Evolutionary conservation across 176 grass and related monocot genomes (phyloP).

Genomic region (Musa beccarii): DNA sequence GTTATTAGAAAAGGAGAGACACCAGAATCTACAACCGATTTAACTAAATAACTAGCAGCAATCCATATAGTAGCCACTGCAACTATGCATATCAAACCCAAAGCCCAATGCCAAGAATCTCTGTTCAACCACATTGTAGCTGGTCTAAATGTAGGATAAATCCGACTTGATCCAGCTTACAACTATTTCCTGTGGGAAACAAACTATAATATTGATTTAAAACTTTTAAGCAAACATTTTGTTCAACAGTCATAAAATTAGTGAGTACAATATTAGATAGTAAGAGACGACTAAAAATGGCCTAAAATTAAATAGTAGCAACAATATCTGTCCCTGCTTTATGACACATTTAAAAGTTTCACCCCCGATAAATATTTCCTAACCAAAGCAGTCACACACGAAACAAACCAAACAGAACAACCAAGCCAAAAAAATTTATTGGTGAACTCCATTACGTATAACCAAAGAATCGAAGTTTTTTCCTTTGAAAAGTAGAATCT

Average conservation of each 20-base stretch:
- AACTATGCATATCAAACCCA: conserved; percentile 83
- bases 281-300: too few species aligned
- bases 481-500: too few species aligned
- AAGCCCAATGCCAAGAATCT: conserved; percentile 58
- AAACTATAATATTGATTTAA: not conserved
- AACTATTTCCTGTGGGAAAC: not conserved
- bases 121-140: conserved; percentile 15
- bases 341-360: too few species aligned
- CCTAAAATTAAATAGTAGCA: too few species aligned
- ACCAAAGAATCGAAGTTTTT: too few species aligned
- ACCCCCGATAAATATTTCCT: too few species aligned
- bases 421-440: too few species aligned
- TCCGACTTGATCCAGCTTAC: not conserved
- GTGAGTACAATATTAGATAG: too few species aligned
- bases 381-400: too few species aligned
- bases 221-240: not conserved
- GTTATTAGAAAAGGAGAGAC: conserved; percentile 95
- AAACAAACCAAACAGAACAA: too few species aligned
- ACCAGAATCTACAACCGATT: conserved; percentile 83
- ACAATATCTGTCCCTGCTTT: too few species aligned
- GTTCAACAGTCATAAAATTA: not conserved
- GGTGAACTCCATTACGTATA: too few species aligned
- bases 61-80: conserved; percentile 88
- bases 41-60: conserved; percentile 89
- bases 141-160: not conserved